phyloP scores from a whole-genome alignment of 257 asterid genomes.

The Solanum sejunctum region DNA sequence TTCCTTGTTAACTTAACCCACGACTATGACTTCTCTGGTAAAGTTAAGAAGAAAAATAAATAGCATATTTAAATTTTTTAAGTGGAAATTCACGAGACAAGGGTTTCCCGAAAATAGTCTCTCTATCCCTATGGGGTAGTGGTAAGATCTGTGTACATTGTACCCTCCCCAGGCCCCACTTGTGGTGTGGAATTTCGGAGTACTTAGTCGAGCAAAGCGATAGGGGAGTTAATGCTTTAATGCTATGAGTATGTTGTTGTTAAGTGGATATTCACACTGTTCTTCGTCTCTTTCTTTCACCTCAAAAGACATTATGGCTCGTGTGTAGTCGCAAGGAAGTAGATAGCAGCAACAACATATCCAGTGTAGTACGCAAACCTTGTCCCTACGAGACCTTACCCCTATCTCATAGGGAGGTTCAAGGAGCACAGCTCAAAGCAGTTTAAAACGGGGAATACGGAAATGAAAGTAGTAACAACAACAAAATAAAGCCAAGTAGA shows the following conservation, averaged over 20 bases:
- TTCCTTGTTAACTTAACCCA: background rate
- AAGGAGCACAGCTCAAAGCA: background rate
- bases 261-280: background rate
- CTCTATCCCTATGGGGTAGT: too few relatives aligned
- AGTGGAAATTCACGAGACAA: too few relatives aligned
- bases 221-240: too few relatives aligned
- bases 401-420: background rate
- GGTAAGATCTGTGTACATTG: too few relatives aligned
- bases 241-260: too few relatives aligned
- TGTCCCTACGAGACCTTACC: background rate
- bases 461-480: background rate
- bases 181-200: too few relatives aligned
- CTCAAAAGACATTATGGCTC: background rate
- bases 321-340: background rate
- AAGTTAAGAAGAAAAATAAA: background rate
- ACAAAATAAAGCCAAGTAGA: background rate
- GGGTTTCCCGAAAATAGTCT: too few relatives aligned
- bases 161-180: too few relatives aligned
- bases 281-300: background rate
- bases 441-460: background rate
- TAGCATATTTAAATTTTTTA: background rate
- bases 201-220: too few relatives aligned
- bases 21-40: background rate
- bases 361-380: background rate
- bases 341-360: background rate